Evolutionary conservation across 768 basidiomycete genomes (phyloP).

Genomic region (Pleurotus platypus): DNA sequence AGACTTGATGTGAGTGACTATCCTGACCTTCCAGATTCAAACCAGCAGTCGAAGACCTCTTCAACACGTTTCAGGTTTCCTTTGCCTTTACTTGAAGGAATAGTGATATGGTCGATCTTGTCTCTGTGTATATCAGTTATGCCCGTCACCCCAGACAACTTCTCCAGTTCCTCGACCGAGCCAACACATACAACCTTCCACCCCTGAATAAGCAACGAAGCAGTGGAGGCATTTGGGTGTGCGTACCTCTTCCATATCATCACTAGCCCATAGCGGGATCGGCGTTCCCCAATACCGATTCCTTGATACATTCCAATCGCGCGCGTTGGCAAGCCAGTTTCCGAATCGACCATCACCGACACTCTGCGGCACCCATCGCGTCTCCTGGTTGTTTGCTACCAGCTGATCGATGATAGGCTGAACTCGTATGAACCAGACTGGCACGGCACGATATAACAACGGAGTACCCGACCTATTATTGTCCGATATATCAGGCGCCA

Average conservation of each 20-base stretch:
- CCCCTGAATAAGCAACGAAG: neutral
- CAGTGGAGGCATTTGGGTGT: neutral
- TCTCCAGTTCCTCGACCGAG: constrained; percentile 86
- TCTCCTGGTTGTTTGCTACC: constrained; percentile 85
- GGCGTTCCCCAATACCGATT: constrained; percentile 99
- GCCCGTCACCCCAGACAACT: constrained; percentile 76
- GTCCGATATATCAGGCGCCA: neutral
- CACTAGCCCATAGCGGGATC: constrained; percentile 93
- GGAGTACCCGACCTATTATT: constrained; percentile 82
- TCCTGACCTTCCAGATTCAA: constrained; percentile 92
- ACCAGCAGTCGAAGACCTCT: constrained; percentile 99
- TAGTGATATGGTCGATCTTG: constrained; percentile 93
- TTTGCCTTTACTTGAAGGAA: constrained; percentile 87
- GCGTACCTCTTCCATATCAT: constrained; percentile 83
- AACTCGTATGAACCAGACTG: constrained; percentile 94
- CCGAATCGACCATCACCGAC: constrained; percentile 93
- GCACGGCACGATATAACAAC: constrained; percentile 92
- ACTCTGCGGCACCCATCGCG: constrained; percentile 91
- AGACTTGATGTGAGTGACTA: neutral
- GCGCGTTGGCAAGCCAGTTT: constrained; percentile 97
- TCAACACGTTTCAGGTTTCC: constrained; percentile 86
- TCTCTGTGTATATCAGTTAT: constrained; percentile 93
- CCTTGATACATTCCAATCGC: constrained; percentile 99
- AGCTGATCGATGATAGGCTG: constrained; percentile 81
- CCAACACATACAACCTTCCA: constrained; percentile 76